Evolutionary conservation across 495 filamentous ascomycete genomes (phyloP).

Genomic region (Penicillium odoratum): DNA sequence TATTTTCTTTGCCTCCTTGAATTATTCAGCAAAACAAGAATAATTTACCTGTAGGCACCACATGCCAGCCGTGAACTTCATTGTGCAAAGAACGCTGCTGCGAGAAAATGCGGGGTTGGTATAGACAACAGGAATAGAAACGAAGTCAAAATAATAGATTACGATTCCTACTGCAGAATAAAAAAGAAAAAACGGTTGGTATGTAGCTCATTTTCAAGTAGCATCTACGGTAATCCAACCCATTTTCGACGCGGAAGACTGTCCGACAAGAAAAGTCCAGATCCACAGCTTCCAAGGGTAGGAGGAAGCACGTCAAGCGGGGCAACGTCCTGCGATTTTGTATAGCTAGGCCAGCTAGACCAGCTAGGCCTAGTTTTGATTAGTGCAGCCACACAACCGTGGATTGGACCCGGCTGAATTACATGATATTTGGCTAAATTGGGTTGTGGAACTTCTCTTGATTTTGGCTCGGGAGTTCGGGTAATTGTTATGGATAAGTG

Average conservation of each 20-base stretch:
- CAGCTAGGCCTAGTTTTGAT: slow-evolving; percentile 1
- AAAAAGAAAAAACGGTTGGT: not conserved
- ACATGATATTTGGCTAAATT: slow-evolving; percentile 6
- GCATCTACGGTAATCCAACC: not conserved
- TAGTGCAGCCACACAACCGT: slow-evolving; percentile 17
- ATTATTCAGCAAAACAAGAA: not conserved
- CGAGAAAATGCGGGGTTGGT: not conserved
- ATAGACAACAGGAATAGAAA: not conserved
- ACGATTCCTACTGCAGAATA: not conserved
- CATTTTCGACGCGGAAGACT: slow-evolving; percentile 26
- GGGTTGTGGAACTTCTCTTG: not conserved
- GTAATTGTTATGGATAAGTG: not conserved
- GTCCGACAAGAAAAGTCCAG: slow-evolving; percentile 18
- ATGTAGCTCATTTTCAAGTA: slow-evolving; percentile 2
- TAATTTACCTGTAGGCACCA: slow-evolving; percentile 35
- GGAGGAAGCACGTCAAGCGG: slow-evolving; percentile 8
- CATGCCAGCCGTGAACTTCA: slow-evolving; percentile 51
- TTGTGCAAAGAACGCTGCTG: slow-evolving; percentile 19
- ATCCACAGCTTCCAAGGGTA: slow-evolving; percentile 2
- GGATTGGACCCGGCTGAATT: slow-evolving; percentile 13
- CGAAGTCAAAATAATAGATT: not conserved
- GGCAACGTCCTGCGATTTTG: slow-evolving; percentile 9
- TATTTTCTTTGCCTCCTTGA: slow-evolving; percentile 34
- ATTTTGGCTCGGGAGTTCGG: not conserved
- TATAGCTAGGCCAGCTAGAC: not conserved